Base-by-base conservation (phyloP, 1,139 yeast genomes). In the Hyphopichia buzzinii region DNA sequence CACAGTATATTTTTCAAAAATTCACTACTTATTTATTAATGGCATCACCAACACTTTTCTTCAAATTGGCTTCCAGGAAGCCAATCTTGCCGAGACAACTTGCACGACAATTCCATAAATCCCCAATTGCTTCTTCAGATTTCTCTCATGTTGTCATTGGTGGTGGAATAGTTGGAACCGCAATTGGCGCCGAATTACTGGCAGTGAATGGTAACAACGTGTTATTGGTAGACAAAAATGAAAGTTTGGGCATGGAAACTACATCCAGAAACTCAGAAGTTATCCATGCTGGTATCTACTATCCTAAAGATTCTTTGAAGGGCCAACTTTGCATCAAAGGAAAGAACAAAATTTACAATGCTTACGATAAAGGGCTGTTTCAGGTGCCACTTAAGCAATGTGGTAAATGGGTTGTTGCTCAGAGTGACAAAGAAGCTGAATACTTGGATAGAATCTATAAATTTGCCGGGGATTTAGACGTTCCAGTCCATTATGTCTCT, bases 361-460 rank as follows among this genome's bases (percentile, higher is more conserved):
- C 64, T 10, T 58, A 65, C 17, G 72, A 72, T 13, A 72, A 67
- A 1, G 64, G 69, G 7, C 57, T 59, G 21, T 71, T 74, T 26
- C 65, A 57, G 26, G 84, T 86, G 7, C 77, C 74, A 26, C 59
- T 81, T 47, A 51, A 62, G 29, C 64, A 73, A 36, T 85, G 95
- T 62, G 97, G 96, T 5, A 89, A 89, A 54, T 84, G 95, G 89
- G 64, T 89, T 5, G 89, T 89, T 11, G 96, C 96, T 1, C 96
- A 88, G 55, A 68, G 71, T 37, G 87, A 79, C 12, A 48, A 46
- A 1, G 90, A 89, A 48, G 72, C 66, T 29, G 80, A 78, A 29
- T 79, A 77, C 47, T 63, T 88, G 29, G 72, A 77, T 29, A 55
- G 62, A 17, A 50, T 89, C 43, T 72, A 74, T 44, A 54, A 57